Conservation (phyloP, 345 rosid species). For the Leavenworthia alabamica region DNA sequence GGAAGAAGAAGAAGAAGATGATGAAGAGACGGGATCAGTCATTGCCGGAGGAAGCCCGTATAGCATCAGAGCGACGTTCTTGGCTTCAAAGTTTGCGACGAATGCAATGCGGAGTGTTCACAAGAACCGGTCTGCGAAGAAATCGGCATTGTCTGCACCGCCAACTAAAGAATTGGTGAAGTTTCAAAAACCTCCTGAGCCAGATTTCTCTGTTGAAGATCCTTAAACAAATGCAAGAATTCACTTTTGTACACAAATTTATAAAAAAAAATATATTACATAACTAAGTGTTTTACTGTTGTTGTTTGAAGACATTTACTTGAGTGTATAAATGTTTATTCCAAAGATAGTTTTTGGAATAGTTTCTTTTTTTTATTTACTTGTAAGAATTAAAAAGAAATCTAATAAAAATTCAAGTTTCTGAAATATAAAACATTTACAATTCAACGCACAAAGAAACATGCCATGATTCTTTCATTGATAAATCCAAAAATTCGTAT, state of each 20-base stretch:
- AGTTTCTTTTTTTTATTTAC: no score
- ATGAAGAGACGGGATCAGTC: background rate
- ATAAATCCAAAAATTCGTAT: no score
- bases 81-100: constrained; percentile 81
- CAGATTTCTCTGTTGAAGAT: constrained; percentile 89
- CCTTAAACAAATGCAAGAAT: constrained; percentile 26
- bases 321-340: no score
- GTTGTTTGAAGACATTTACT: background rate
- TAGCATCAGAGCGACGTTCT: constrained; percentile 82
- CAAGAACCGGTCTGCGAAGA: constrained; percentile 61
- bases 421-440: background rate
- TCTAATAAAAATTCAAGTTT: background rate
- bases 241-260: constrained; percentile 13
- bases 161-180: constrained; percentile 64
- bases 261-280: constrained; percentile 6
- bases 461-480: no score
- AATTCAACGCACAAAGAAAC: no score
- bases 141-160: constrained; percentile 30
- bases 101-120: constrained; percentile 91
- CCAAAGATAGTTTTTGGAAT: no score
- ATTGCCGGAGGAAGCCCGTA: constrained; percentile 50
- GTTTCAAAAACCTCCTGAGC: constrained; percentile 90
- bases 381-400: background rate
- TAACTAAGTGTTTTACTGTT: background rate
- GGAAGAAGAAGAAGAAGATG: constrained; percentile 52